Evolutionary conservation across 2,329 filamentous ascomycete species (phyloP).

Genomic region (Alternaria consortialis): DNA sequence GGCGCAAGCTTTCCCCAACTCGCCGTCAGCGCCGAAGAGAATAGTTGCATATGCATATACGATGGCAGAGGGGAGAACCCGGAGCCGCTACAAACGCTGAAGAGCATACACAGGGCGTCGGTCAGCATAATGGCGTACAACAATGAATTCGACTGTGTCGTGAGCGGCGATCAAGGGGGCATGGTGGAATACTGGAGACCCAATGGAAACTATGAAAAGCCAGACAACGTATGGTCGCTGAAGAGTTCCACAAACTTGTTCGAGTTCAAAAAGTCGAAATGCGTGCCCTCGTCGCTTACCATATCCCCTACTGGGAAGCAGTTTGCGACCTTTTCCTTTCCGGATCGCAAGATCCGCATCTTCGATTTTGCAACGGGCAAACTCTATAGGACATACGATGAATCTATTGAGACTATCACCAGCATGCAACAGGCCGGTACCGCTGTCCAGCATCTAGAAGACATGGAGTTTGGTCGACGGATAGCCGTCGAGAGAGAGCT

Average conservation of each 20-base stretch:
- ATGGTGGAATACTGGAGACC: conserved; percentile 99
- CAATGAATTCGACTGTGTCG: conserved; percentile 84
- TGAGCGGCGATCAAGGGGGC: conserved; percentile 87
- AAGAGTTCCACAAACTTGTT: conserved; percentile 96
- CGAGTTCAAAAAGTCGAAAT: conserved; percentile 94
- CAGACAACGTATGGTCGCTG: conserved; percentile 87
- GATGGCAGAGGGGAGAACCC: conserved; percentile 87
- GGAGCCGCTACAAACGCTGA: conserved; percentile 78
- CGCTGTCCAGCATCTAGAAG: conserved; percentile 80
- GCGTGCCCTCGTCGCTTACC: conserved; percentile 80
- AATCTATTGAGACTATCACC: conserved; percentile 86
- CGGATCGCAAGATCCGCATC: conserved; percentile 89
- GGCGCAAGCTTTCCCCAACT: conserved; percentile 88
- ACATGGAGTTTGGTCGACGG: conserved; percentile 89
- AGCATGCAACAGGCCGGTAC: conserved; percentile 97
- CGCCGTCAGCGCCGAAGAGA: conserved; percentile 79
- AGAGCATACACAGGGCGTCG: conserved; percentile 79
- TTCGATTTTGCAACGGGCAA: conserved; percentile 94
- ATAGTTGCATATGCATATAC: conserved; percentile 80
- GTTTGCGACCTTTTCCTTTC: conserved; percentile 89
- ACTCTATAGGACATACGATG: conserved; percentile 91
- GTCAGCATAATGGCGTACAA: conserved; percentile 92
- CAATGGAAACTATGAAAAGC: conserved; percentile 83
- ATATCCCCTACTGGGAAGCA: conserved; percentile 87
- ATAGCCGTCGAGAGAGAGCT: conserved; percentile 87